Percentiles rank a stretch among this genome's conserved stretches.
phyloP scores from a whole-genome alignment of 2,329 filamentous ascomycete species.

The Botrytis cinerea region DNA sequence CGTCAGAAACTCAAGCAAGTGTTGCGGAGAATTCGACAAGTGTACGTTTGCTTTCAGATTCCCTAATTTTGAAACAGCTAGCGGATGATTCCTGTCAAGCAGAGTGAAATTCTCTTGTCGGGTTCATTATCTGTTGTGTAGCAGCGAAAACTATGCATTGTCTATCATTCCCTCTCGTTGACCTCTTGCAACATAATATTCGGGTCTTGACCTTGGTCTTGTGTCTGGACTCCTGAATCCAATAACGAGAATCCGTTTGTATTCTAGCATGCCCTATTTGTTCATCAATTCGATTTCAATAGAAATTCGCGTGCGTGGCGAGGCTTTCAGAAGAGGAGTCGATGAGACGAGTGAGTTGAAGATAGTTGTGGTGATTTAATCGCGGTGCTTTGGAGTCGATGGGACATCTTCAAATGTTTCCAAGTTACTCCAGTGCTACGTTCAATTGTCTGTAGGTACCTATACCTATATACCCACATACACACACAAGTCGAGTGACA shows the following conservation, averaged over 20 bases:
- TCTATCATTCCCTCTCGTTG: neutral
- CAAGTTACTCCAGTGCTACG: neutral
- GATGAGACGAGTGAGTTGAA: neutral
- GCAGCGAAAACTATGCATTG: neutral
- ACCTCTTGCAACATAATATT: neutral
- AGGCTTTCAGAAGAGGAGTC: neutral
- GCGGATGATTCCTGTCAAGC: neutral
- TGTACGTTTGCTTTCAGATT: neutral
- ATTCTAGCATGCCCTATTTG: no score
- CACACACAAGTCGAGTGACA: accelerated
- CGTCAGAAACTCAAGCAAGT: neutral
- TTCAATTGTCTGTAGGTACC: neutral
- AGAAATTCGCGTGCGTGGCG: neutral
- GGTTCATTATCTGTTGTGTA: neutral
- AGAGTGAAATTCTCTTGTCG: neutral
- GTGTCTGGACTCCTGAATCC: neutral
- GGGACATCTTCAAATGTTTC: neutral
- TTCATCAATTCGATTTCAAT: no score
- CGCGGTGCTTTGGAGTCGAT: neutral
- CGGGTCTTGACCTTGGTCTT: neutral
- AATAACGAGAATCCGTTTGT: no score
- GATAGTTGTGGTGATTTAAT: neutral
- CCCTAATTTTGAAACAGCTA: neutral
- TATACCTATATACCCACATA: no score
- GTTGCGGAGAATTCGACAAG: neutral